Evolutionary conservation across 192 early-diverging fungal species (phyloP), one percentile per base, ranked within the genome.

Genomic region (Backusella sp.): DNA sequence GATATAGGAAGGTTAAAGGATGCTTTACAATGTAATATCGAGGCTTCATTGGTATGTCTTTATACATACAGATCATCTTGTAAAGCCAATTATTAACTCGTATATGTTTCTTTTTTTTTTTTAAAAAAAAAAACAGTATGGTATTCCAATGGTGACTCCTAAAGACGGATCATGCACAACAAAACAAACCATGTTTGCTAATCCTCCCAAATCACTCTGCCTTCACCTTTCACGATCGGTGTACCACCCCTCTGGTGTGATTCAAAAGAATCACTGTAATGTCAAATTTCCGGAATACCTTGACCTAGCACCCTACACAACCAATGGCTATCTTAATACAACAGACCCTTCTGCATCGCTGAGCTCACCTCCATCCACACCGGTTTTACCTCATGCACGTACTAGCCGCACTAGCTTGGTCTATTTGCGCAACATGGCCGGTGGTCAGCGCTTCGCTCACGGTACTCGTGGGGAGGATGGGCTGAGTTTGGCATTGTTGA

Each of bases 191-290:
- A 91, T 95, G 88, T 89, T 98, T 82, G 97, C 94, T 7, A 91
- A 92, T 34, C 88, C 95, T 2, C 97, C 97, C 4, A 86, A 84
- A 35, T 84, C 92, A 36, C 89, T 98, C 12, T 92, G 90, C 71
- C 85, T 97, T 36, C 96, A 97, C 70, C 87, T 98, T 66, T 94
- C 95, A 59, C 90, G 96, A 30, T 94, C 93, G 6, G 88, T 97
- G 41, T 95, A 86, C 78, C 74, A 90, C 69, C 88, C 93, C 6
- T 90, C 83, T 66, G 93, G 89, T 21, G 86, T 84, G 74, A 79
- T 79, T n/a, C 77, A 88, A 62, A 98, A 97, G 83, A 97, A 97
- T 80, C 84, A 91, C 8, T 89, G 91, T 39, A 85, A 82, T 30
- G 92, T 98, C 6, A 76, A 79, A 19, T 93, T 97, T 76, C 79